Percentiles rank a stretch among this genome's conserved stretches.
These are phyloP conservation scores for Crithidia bombi DNA, from an alignment of 208 protist species.

Conservation along the genomic window DNA sequence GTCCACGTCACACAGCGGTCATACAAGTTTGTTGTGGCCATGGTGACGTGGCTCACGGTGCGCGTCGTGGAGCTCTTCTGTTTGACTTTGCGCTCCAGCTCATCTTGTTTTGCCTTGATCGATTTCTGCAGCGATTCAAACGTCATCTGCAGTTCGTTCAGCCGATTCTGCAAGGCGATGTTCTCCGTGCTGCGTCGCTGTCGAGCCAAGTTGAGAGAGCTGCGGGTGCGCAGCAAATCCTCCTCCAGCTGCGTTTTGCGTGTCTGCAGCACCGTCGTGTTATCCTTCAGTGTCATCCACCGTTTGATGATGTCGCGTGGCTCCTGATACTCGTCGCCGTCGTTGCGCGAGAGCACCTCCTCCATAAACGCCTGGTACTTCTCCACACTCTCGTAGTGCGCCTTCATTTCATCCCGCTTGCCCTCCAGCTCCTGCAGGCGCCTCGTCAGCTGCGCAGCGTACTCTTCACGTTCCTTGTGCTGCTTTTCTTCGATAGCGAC, in stretches of 20 bases:
- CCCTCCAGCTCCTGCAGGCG: conserved; percentile 60
- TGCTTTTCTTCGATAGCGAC: conserved; percentile 83
- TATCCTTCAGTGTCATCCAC: conserved; percentile 91
- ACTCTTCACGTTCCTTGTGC: conserved; percentile 84
- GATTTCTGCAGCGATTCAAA: conserved; percentile 87
- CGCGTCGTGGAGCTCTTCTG: conserved; percentile 89
- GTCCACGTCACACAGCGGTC: conserved; percentile 88
- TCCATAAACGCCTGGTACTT: conserved; percentile 92
- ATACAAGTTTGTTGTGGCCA: conserved; percentile 91
- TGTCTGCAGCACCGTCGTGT: conserved; percentile 89
- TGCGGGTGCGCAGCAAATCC: conserved; percentile 89
- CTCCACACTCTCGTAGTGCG: conserved; percentile 61
- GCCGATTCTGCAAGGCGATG: conserved; percentile 89
- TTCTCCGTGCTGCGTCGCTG: conserved; percentile 86
- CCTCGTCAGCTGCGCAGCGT: conserved; percentile 71
- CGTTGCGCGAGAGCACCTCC: conserved; percentile 88
- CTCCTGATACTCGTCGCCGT: conserved; percentile 92
- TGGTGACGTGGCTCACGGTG: conserved; percentile 90
- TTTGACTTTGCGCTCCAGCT: conserved; percentile 87
- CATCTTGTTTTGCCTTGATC: conserved; percentile 90
- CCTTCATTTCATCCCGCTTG: conserved; percentile 61
- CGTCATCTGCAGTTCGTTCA: conserved; percentile 87
- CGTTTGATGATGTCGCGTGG: conserved; percentile 91
- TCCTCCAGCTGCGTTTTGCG: conserved; percentile 92
- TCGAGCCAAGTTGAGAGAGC: conserved; percentile 76